phyloP scores from a whole-genome alignment of 768 basidiomycete species.

The Leccinum obscurum region DNA sequence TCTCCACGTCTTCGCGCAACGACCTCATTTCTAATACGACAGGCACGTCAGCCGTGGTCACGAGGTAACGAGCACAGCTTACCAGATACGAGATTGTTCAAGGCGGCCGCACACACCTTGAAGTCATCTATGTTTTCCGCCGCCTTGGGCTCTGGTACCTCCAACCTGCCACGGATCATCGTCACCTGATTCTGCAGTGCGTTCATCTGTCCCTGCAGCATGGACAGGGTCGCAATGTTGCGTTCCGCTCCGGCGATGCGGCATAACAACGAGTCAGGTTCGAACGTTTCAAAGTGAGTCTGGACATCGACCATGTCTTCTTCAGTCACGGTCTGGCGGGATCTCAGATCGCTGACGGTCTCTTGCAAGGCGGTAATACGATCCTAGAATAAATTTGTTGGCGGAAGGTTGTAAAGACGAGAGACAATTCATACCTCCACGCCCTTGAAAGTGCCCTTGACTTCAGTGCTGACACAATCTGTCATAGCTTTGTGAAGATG shows the following conservation, averaged over 20 bases:
- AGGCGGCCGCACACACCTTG: constrained; percentile 33
- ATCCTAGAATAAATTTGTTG: constrained; percentile 19
- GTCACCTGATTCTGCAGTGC: constrained; percentile 20
- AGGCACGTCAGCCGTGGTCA: neutral
- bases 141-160: constrained; percentile 12
- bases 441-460: constrained; percentile 22
- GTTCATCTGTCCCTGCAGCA: constrained; percentile 26
- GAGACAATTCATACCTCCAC: constrained; percentile 19
- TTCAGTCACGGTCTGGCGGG: constrained; percentile 27
- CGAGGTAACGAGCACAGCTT: constrained; percentile 8
- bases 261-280: constrained; percentile 34
- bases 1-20: constrained; percentile 43
- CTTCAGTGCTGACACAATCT: constrained; percentile 24
- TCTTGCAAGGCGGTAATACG: constrained; percentile 24
- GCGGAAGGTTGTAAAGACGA: neutral
- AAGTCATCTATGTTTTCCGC: constrained; percentile 23
- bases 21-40: constrained; percentile 42
- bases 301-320: constrained; percentile 35
- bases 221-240: constrained; percentile 32
- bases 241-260: constrained; percentile 31
- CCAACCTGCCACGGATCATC: constrained; percentile 23
- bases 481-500: constrained; percentile 16
- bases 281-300: constrained; percentile 40
- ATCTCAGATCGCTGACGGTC: constrained; percentile 20
- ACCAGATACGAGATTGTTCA: constrained; percentile 47